Evolutionary conservation across 345 rosid species (phyloP), one percentile per base, ranked within the genome.

Genomic region (Boechera stricta): DNA sequence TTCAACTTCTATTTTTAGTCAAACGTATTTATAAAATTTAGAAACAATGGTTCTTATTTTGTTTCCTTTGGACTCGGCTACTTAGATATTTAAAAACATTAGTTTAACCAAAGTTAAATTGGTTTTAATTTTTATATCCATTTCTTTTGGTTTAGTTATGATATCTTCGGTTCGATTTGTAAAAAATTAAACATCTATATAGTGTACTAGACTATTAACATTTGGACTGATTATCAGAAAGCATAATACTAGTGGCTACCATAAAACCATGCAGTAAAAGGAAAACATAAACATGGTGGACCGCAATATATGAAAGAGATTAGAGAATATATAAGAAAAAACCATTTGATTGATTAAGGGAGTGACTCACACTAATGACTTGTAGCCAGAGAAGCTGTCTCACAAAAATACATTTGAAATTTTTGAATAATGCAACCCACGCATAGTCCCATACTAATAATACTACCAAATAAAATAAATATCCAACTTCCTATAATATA

Each of bases 311-410:
- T 6, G 47, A 72, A 59, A 59, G 67, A 38, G 72, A 77, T 71
- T 77, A 77, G 53, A 56, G 66, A 71, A 71, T 9, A 64, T 29
- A 47, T 4, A 77, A 71, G 67, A 56, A 65, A 52, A 74, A 58
- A 24, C 5, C 63, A 77, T 57, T 71, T 57, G 68, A 72, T 72
- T 78, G 73, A 71, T 71, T 57, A 71, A 52, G 51, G 49, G 62
- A 69, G 58, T 61, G 70, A 9, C 32, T 38, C 67, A 45, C 16
- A 77, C 65, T 54, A 70, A 70, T 71, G 72, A 77, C 63, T 70
- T 70, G 65, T 10, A 77, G 66, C 80, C 80, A 77, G 68, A 57
- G 73, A 65, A 49, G 54, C 62, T 72, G 81, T 71, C 81, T 78
- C 77, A 58, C 81, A 72, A 78, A 66, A 72, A 72, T 78, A 72